Percentiles rank a stretch among this genome's conserved stretches.
Evolutionary conservation across 1,284 basidiomycete genomes (phyloP).

Genomic region (Tetrapyrgos nigripes): DNA sequence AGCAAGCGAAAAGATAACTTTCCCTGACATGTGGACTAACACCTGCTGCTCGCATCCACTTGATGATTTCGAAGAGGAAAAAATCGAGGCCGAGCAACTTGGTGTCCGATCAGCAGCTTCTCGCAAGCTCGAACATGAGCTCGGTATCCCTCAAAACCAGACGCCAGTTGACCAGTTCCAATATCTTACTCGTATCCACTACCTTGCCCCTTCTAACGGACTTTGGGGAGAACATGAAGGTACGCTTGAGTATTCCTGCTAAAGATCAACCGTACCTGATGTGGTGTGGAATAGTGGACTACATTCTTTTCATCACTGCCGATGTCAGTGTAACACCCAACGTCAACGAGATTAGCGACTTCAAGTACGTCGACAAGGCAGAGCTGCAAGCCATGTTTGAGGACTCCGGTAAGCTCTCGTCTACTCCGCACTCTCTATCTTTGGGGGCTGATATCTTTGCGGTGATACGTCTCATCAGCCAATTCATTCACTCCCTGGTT

Average conservation of each 20-base stretch:
- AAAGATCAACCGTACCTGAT: constrained; percentile 17
- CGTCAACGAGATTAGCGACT: constrained; percentile 90
- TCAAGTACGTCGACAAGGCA: constrained; percentile 90
- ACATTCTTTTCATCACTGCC: constrained; percentile 94
- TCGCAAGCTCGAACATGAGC: constrained; percentile 95
- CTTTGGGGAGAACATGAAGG: constrained; percentile 99
- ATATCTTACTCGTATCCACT: constrained; percentile 97
- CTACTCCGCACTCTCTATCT: background rate
- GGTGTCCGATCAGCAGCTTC: constrained; percentile 92
- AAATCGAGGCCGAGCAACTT: constrained; percentile 80
- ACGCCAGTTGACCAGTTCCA: constrained; percentile 89
- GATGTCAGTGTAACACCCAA: constrained; percentile 90
- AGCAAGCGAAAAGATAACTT: constrained; percentile 98
- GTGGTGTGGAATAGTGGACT: constrained; percentile 86
- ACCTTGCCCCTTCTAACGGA: constrained; percentile 92
- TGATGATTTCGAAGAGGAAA: constrained; percentile 87
- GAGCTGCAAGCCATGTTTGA: constrained; percentile 94
- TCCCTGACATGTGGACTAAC: constrained; percentile 99
- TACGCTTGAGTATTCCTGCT: constrained; percentile 43
- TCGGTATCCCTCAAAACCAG: constrained; percentile 87
- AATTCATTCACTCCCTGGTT: constrained; percentile 99
- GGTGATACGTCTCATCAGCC: constrained; percentile 59
- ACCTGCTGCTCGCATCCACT: constrained; percentile 99
- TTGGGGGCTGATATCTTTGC: constrained; percentile 16
- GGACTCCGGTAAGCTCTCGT: constrained; percentile 63